A percentile compares a stretch with the other conserved stretches of the same genome.
Evolutionary conservation across 1,284 basidiomycete species (phyloP).

Genomic region (Leccinum pachyderme): DNA sequence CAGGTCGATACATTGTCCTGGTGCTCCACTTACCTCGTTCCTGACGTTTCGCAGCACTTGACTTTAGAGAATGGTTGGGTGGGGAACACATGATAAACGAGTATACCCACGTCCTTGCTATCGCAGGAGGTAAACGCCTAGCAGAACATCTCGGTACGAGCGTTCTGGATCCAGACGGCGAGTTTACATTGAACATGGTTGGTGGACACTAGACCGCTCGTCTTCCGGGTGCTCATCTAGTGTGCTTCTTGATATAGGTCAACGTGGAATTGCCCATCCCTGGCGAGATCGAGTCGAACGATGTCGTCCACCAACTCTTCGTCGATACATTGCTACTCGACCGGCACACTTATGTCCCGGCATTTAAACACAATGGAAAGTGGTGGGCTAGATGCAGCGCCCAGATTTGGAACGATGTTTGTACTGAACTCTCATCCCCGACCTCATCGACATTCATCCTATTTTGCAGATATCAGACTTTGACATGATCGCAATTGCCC

Average conservation of each 20-base stretch:
- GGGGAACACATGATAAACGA: conserved; percentile 78
- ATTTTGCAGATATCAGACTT: conserved; percentile 32
- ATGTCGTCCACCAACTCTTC: conserved; percentile 36
- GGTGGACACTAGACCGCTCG: conserved; percentile 18
- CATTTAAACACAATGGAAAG: conserved; percentile 54
- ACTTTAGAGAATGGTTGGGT: conserved; percentile 79
- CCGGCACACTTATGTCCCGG: conserved; percentile 36
- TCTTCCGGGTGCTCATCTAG: background rate
- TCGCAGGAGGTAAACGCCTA: conserved; percentile 67
- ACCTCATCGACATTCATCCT: background rate
- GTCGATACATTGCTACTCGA: conserved; percentile 39
- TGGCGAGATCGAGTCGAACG: conserved; percentile 28
- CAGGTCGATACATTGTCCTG: conserved; percentile 42
- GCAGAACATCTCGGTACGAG: conserved; percentile 64
- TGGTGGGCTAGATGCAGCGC: conserved; percentile 75
- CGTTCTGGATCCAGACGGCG: conserved; percentile 60
- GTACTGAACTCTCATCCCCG: conserved; percentile 18
- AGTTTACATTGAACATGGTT: conserved; percentile 76
- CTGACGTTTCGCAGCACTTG: conserved; percentile 50
- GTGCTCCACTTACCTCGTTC: conserved; percentile 14
- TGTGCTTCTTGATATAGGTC: conserved; percentile 27
- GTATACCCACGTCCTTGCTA: conserved; percentile 75
- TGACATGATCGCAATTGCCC: conserved; percentile 28
- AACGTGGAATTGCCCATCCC: conserved; percentile 59
- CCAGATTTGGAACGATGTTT: conserved; percentile 74